These are phyloP conservation scores for Boletus rufocinnamomeus DNA, from an alignment of 768 basidiomycete genomes.

Conservation along the genomic window DNA sequence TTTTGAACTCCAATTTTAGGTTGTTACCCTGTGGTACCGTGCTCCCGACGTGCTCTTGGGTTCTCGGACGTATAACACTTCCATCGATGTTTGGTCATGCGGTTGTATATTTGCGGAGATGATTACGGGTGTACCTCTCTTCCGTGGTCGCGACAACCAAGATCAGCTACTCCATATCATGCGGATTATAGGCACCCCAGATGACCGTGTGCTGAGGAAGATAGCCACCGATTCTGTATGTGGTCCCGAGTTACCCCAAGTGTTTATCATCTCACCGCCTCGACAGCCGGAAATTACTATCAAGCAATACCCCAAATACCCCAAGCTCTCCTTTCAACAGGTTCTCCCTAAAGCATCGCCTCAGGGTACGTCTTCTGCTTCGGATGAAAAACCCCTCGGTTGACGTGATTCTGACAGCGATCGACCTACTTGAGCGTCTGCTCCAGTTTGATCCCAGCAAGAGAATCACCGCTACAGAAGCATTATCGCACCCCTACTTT, in stretches of 20 bases:
- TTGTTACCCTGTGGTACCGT: conserved; percentile 98
- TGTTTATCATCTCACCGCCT: conserved; percentile 12
- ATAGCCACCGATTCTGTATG: conserved; percentile 88
- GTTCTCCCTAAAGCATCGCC: conserved; percentile 85
- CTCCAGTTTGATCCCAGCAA: conserved; percentile 95
- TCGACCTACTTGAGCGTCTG: conserved; percentile 91
- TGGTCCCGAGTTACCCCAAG: not conserved
- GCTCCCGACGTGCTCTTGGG: conserved; percentile 97
- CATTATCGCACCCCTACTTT: conserved; percentile 92
- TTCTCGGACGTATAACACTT: conserved; percentile 95
- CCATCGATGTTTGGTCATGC: conserved; percentile 98
- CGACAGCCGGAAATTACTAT: conserved; percentile 76
- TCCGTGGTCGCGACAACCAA: conserved; percentile 95
- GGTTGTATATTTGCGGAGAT: conserved; percentile 99
- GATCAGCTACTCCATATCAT: conserved; percentile 98
- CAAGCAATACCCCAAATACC: conserved; percentile 86
- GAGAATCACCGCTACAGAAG: conserved; percentile 88
- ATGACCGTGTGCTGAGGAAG: conserved; percentile 83
- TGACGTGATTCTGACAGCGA: conserved; percentile 46
- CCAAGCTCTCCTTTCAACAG: conserved; percentile 78
- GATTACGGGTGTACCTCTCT: conserved; percentile 96
- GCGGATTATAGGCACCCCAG: conserved; percentile 94
- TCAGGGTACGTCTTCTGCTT: conserved; percentile 53
- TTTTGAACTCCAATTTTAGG: conserved; percentile 47
- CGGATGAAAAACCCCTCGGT: not conserved